Conservation (phyloP, 1,284 basidiomycete genomes). For the Cutaneotrichosporon dermatis region DNA sequence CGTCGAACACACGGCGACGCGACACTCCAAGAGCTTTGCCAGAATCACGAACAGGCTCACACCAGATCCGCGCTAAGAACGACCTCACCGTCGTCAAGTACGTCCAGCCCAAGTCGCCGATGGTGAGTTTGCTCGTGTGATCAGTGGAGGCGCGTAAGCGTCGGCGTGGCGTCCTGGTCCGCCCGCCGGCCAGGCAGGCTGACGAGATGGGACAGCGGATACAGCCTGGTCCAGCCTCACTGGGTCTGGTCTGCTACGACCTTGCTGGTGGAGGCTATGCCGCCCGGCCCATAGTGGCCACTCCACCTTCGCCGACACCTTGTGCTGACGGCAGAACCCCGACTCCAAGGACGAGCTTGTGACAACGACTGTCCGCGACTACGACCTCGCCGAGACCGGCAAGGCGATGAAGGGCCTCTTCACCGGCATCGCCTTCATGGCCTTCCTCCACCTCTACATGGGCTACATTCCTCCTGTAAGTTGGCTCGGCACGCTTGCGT, state of each 20-base stretch:
- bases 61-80: conserved; percentile 21
- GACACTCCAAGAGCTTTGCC: no score
- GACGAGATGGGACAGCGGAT: no score
- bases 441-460: conserved; percentile 25
- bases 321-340: conserved; percentile 16
- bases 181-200: no score
- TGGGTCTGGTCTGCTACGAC: neutral
- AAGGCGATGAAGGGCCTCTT: conserved; percentile 25
- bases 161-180: neutral
- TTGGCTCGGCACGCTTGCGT: neutral
- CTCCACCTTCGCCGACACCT: no score
- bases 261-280: no score
- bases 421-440: conserved; percentile 21
- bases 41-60: neutral
- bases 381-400: conserved; percentile 22
- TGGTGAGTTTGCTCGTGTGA: conserved; percentile 10
- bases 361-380: conserved; percentile 24
- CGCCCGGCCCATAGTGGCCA: no score
- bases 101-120: conserved; percentile 22
- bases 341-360: conserved; percentile 24
- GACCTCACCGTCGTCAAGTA: conserved; percentile 25
- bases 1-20: no score
- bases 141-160: neutral
- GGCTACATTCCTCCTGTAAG: conserved; percentile 25
- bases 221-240: neutral